Conservation (phyloP, 805 yeast genomes). For the Ogataea nonfermentans region DNA sequence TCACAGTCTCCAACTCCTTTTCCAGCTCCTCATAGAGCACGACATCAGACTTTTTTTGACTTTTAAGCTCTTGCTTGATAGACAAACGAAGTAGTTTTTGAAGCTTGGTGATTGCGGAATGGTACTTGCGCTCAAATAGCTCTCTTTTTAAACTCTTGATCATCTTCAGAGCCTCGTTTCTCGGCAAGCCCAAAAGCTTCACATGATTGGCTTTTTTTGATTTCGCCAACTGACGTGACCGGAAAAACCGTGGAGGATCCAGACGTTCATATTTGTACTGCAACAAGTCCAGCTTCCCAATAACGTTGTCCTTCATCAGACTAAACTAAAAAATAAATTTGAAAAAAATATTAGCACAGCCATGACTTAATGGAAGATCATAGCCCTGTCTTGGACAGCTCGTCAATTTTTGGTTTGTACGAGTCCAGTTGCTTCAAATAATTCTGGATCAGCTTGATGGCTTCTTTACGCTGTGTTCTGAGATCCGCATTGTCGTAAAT, state of each 20-base stretch:
- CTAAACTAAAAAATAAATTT: constrained; percentile 3
- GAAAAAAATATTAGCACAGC: constrained; percentile 8
- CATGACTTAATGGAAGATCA: neutral
- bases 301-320: constrained; percentile 36
- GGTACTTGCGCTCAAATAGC: constrained; percentile 48
- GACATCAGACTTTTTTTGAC: constrained; percentile 10
- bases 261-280: constrained; percentile 47
- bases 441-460: constrained; percentile 58
- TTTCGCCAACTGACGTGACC: constrained; percentile 45
- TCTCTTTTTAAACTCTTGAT: constrained; percentile 45
- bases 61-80: constrained; percentile 18
- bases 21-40: constrained; percentile 12
- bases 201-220: constrained; percentile 42
- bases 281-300: constrained; percentile 56
- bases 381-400: constrained; percentile 18
- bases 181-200: constrained; percentile 34
- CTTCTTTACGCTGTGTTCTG: constrained; percentile 56
- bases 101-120: constrained; percentile 43
- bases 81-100: constrained; percentile 36
- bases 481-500: constrained; percentile 46
- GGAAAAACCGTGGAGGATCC: constrained; percentile 48
- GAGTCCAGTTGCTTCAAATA: constrained; percentile 55
- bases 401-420: constrained; percentile 22
- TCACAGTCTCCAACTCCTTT: constrained; percentile 17
- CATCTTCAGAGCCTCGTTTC: constrained; percentile 43